Conservation (phyloP, 139 green algal species). For the Volvox reticuliferus region DNA sequence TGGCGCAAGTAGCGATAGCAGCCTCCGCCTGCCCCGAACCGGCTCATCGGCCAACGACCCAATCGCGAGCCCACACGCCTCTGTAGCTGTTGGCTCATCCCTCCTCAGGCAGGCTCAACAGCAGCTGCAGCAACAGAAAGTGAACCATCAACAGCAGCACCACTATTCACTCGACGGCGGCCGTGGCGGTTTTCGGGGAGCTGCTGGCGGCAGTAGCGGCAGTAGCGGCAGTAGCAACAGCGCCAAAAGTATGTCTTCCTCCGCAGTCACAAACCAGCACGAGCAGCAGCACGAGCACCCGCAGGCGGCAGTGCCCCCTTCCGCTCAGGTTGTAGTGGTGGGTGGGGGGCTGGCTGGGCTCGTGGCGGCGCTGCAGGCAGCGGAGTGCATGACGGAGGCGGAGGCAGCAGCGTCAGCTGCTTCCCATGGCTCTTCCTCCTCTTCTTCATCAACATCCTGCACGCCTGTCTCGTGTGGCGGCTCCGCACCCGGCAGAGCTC, state of each 20-base stretch:
- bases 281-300: neutral
- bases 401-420: neutral
- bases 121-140: constrained; percentile 29
- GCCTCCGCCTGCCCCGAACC: neutral
- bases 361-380: constrained; percentile 26
- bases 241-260: neutral
- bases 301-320: neutral
- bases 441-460: neutral
- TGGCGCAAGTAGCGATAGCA: neutral
- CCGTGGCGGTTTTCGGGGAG: neutral
- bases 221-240: neutral
- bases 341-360: constrained; percentile 43
- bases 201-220: neutral
- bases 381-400: neutral
- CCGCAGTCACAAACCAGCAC: neutral
- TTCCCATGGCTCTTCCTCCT: neutral
- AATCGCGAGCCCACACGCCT: too few relatives aligned
- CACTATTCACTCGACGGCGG: neutral
- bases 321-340: constrained; percentile 32
- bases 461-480: neutral
- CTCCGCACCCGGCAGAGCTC: neutral
- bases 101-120: neutral
- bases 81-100: neutral
- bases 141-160: neutral
- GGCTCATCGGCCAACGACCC: neutral